Conservation (phyloP, 306 rosid genomes). For the Medicago arabica region DNA sequence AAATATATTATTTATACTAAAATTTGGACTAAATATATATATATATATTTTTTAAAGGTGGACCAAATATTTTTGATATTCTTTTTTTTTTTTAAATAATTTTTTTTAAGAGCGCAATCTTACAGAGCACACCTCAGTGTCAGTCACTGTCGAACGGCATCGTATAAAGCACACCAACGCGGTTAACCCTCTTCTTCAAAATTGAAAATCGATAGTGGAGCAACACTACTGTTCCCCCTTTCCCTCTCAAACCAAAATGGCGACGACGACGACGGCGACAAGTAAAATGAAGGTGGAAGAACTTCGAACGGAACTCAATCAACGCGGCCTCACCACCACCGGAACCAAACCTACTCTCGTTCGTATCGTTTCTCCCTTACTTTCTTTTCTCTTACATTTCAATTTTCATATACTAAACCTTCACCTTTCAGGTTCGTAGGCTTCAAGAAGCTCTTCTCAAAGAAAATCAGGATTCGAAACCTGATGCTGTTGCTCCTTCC, state of each 20-base stretch:
- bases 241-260: constrained; percentile 51
- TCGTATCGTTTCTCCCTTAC: background rate
- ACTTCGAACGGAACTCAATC: constrained; percentile 66
- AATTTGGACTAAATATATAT: too few relatives aligned
- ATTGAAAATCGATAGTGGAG: constrained; percentile 4
- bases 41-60: too few relatives aligned
- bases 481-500: constrained; percentile 1
- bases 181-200: background rate
- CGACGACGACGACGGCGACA: constrained; percentile 53
- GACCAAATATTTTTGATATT: too few relatives aligned
- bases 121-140: constrained; percentile 35
- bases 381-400: background rate
- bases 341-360: constrained; percentile 85
- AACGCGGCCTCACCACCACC: constrained; percentile 71
- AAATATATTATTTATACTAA: too few relatives aligned
- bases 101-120: too few relatives aligned
- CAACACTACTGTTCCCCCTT: background rate
- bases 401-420: background rate
- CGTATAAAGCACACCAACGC: constrained; percentile 10
- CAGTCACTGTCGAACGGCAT: constrained; percentile 9
- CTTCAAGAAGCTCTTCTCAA: constrained; percentile 63
- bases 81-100: too few relatives aligned
- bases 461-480: constrained; percentile 37
- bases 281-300: constrained; percentile 74
- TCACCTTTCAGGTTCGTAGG: constrained; percentile 61